A percentile compares a stretch with the other conserved stretches of the same genome.
Conservation (phyloP, 2,329 filamentous ascomycete species). For the Pseudogymnoascus sp. region DNA sequence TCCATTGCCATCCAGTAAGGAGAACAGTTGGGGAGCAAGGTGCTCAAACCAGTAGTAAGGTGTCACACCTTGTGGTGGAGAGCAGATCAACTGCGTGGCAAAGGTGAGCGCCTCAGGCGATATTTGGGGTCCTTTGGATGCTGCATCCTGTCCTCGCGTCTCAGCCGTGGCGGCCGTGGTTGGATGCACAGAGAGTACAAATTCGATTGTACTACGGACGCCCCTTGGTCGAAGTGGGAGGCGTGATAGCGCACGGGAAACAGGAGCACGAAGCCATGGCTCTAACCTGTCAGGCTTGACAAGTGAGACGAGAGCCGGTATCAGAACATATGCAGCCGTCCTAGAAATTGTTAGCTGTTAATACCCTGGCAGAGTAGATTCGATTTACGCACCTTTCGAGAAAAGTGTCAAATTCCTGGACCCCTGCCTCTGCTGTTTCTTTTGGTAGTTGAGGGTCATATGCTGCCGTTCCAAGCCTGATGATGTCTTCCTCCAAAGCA, state of each 20-base stretch:
- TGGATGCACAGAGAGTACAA: conserved; percentile 62
- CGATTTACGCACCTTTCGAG: background rate
- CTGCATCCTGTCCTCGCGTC: conserved; percentile 15
- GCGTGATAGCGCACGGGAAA: conserved; percentile 51
- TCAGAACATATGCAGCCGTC: conserved; percentile 45
- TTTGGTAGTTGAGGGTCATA: background rate
- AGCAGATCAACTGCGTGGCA: conserved; percentile 54
- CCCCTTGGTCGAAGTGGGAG: conserved; percentile 57
- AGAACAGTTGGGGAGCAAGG: conserved; percentile 54
- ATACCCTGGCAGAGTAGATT: background rate
- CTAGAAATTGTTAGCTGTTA: conserved; percentile 17
- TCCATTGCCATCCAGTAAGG: conserved; percentile 53
- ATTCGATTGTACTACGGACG: conserved; percentile 62
- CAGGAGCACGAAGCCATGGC: conserved; percentile 49
- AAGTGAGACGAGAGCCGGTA: conserved; percentile 55
- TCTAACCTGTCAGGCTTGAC: conserved; percentile 55
- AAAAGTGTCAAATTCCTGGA: background rate
- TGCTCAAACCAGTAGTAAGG: conserved; percentile 49
- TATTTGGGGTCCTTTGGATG: conserved; percentile 51
- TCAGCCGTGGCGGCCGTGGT: conserved; percentile 17
- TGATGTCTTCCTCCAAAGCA: conserved; percentile 8
- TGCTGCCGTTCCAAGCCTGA: conserved; percentile 2
- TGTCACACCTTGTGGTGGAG: conserved; percentile 47
- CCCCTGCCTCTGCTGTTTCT: background rate
- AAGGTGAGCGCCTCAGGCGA: conserved; percentile 61